A percentile compares a stretch with the other conserved stretches of the same genome.
Evolutionary conservation across 202 grass and related monocot species (phyloP).

Genomic region (Eragrostis tef): DNA sequence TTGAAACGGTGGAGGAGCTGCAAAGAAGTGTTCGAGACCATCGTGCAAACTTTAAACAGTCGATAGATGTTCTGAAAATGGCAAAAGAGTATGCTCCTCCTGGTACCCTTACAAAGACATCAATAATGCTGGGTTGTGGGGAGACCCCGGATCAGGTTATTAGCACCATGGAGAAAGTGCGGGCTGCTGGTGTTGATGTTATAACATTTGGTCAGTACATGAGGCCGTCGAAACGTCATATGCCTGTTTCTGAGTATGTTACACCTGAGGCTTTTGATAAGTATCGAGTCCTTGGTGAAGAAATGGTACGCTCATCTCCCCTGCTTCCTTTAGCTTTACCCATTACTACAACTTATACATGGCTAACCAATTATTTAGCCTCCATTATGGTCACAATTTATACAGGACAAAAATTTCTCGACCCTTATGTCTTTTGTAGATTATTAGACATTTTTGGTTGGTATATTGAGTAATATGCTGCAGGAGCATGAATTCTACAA

Average conservation of each 20-base stretch:
- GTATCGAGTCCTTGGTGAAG: constrained; percentile 69
- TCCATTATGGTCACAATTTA: neutral
- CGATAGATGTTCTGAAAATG: constrained; percentile 89
- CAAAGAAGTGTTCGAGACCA: constrained; percentile 77
- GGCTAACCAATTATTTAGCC: neutral
- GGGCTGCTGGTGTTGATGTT: constrained; percentile 90
- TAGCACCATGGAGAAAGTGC: constrained; percentile 91
- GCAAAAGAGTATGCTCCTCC: constrained; percentile 89
- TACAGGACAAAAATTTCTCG: neutral
- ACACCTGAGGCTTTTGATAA: constrained; percentile 90
- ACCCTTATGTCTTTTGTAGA: neutral
- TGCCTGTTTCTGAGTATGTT: constrained; percentile 94
- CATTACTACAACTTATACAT: neutral
- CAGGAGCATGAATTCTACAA: neutral
- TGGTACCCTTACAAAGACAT: constrained; percentile 94
- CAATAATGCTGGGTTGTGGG: constrained; percentile 89
- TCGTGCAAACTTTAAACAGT: constrained; percentile 94
- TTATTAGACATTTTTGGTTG: neutral
- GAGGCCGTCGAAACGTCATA: constrained; percentile 96
- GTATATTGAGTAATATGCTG: neutral
- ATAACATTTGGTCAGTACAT: constrained; percentile 99
- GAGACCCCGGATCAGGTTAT: constrained; percentile 90
- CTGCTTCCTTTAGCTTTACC: neutral
- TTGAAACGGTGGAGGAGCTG: constrained; percentile 93
- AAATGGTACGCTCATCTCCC: constrained; percentile 68